Evolutionary conservation across 331 rosid species (phyloP).

Genomic region (Pyrus hybrid): DNA sequence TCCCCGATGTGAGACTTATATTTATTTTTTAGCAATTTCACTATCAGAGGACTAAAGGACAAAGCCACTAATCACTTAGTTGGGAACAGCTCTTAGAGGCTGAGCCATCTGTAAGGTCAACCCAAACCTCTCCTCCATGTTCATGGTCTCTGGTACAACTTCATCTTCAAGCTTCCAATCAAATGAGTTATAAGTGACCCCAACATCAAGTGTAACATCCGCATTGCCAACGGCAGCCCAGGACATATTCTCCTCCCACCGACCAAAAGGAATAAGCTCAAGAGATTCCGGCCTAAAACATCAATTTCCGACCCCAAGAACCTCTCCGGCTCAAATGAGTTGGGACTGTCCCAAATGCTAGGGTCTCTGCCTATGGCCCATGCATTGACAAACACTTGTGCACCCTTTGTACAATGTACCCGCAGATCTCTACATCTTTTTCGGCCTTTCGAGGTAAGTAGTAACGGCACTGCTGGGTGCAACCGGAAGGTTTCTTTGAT

Average conservation of each 20-base stretch:
- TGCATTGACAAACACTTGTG: slow-evolving; percentile 11
- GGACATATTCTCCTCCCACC: slow-evolving; percentile 13
- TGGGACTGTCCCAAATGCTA: slow-evolving; percentile 12
- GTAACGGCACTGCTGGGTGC: slow-evolving; percentile 11
- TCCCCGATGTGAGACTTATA: no score
- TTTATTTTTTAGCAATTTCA: no score
- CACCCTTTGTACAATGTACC: no score
- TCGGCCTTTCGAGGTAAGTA: slow-evolving; percentile 12
- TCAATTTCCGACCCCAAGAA: slow-evolving; percentile 12
- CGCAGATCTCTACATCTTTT: slow-evolving; percentile 5
- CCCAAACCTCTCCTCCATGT: neutral
- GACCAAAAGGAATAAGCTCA: slow-evolving; percentile 19
- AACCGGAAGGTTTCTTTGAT: slow-evolving; percentile 18
- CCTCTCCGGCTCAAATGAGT: slow-evolving; percentile 18
- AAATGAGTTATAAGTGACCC: slow-evolving; percentile 9
- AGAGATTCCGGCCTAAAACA: slow-evolving; percentile 2
- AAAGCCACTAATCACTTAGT: neutral
- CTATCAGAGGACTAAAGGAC: no score
- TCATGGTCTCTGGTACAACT: neutral
- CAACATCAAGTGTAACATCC: slow-evolving; percentile 16
- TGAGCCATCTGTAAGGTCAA: slow-evolving; percentile 19
- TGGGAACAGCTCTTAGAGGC: slow-evolving; percentile 23
- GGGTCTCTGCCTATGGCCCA: slow-evolving; percentile 25
- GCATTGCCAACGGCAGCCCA: slow-evolving; percentile 11
- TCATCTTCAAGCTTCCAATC: slow-evolving; percentile 18